A percentile compares a stretch with the other conserved stretches of the same genome.
phyloP scores from a whole-genome alignment of 2,329 filamentous ascomycete genomes.

The Phialemoniopsis sp. region DNA sequence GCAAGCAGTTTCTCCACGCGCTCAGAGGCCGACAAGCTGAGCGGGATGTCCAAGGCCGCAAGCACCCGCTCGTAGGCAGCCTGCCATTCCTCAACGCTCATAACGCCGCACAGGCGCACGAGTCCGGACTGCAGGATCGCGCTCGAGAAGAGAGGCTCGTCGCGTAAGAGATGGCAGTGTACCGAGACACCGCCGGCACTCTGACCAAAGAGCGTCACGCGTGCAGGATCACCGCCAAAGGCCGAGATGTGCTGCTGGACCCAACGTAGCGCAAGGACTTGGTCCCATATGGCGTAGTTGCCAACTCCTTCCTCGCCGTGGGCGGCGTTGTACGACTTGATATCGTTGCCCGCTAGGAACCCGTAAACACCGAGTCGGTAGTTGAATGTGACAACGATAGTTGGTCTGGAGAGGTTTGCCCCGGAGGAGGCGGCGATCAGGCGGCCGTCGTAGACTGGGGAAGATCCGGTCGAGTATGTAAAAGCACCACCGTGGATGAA shows the following conservation, averaged over 20 bases:
- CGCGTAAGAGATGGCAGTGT: slow-evolving; percentile 4
- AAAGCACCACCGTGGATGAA: slow-evolving; percentile 9
- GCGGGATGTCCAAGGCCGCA: neutral
- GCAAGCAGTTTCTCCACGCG: slow-evolving; percentile 1
- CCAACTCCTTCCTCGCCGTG: slow-evolving; percentile 1
- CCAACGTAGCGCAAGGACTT: slow-evolving; percentile 7
- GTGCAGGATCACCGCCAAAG: slow-evolving; percentile 7
- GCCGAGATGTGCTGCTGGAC: slow-evolving; percentile 6
- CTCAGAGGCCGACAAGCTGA: neutral
- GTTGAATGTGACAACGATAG: too few relatives aligned
- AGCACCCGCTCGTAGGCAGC: slow-evolving; percentile 8
- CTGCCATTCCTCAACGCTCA: slow-evolving; percentile 6
- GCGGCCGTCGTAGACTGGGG: slow-evolving; percentile 8
- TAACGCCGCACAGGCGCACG: too few relatives aligned
- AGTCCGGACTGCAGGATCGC: slow-evolving; percentile 12
- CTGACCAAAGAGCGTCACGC: slow-evolving; percentile 6
- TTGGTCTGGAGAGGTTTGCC: neutral
- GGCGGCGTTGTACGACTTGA: neutral
- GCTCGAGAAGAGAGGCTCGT: slow-evolving; percentile 7
- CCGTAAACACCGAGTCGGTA: neutral
- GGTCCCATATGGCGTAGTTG: slow-evolving; percentile 7
- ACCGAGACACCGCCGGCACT: slow-evolving; percentile 5
- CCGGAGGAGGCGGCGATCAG: slow-evolving; percentile 1
- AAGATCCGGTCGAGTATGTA: slow-evolving; percentile 1
- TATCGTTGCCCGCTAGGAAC: slow-evolving; percentile 1